Conservation (phyloP, 768 basidiomycete species). For the Saitozyma sp. region DNA sequence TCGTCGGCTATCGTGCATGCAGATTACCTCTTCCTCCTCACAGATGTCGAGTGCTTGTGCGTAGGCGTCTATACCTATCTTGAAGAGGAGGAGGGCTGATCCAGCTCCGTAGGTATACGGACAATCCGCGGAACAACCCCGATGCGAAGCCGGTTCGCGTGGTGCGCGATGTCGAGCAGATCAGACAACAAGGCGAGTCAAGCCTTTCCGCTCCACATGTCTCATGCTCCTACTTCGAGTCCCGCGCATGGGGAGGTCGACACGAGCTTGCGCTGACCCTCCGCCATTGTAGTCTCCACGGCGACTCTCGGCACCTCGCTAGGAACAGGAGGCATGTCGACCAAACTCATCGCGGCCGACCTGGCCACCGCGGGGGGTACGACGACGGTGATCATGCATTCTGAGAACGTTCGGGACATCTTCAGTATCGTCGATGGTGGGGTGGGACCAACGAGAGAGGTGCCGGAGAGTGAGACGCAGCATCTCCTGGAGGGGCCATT, state of each 20-base stretch:
- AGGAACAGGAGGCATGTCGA: conserved; percentile 99
- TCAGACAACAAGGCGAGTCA: conserved; percentile 72
- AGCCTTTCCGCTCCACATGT: neutral
- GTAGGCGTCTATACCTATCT: conserved; percentile 1
- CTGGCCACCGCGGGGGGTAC: conserved; percentile 95
- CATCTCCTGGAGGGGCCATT: conserved; percentile 59
- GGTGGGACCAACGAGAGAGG: conserved; percentile 32
- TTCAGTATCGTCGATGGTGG: conserved; percentile 69
- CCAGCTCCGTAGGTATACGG: conserved; percentile 62
- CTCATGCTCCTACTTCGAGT: neutral
- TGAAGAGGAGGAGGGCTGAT: neutral
- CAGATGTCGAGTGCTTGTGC: conserved; percentile 85
- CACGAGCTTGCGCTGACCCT: neutral
- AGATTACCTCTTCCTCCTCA: conserved; percentile 92
- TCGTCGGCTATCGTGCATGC: conserved; percentile 97
- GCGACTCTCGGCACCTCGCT: conserved; percentile 86
- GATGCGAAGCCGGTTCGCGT: conserved; percentile 74
- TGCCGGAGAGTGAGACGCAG: conserved; percentile 19
- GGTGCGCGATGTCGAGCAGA: conserved; percentile 77
- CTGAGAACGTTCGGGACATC: conserved; percentile 72
- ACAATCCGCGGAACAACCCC: conserved; percentile 90
- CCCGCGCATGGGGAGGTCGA: too few species aligned
- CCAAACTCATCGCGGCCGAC: conserved; percentile 96
- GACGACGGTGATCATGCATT: conserved; percentile 83
- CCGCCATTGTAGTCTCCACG: conserved; percentile 69